Evolutionary conservation across 2,329 filamentous ascomycete species (phyloP).

Genomic region (Hypoxylon sp.): DNA sequence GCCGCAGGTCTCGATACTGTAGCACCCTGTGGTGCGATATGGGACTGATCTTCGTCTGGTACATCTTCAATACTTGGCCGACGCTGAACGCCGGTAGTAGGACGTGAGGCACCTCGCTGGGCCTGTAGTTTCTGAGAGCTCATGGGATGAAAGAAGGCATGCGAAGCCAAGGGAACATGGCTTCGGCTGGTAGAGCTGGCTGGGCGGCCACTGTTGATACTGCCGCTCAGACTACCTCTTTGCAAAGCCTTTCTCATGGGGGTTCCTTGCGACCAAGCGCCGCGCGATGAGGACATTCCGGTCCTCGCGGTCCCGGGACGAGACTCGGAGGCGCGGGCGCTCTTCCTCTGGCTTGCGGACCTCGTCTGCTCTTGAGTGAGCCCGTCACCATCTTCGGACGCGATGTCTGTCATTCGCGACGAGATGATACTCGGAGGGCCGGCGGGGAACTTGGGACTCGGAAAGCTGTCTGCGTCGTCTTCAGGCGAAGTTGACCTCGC

Average conservation of each 20-base stretch:
- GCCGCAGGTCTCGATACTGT: slow-evolving; percentile 59
- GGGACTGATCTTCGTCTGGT: slow-evolving; percentile 58
- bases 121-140: slow-evolving; percentile 95
- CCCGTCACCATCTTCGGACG: slow-evolving; percentile 67
- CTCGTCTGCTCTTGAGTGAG: slow-evolving; percentile 52
- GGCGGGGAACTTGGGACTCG: slow-evolving; percentile 58
- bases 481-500: slow-evolving; percentile 55
- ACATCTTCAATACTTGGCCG: slow-evolving; percentile 52
- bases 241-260: slow-evolving; percentile 67
- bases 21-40: slow-evolving; percentile 69
- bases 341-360: slow-evolving; percentile 49
- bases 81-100: slow-evolving; percentile 58
- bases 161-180: slow-evolving; percentile 89
- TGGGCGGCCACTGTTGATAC: slow-evolving; percentile 62
- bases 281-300: slow-evolving; percentile 63
- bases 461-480: slow-evolving; percentile 57
- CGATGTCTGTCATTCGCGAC: slow-evolving; percentile 77
- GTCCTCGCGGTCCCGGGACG: slow-evolving; percentile 69
- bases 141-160: slow-evolving; percentile 96
- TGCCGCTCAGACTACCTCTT: slow-evolving; percentile 59
- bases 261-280: slow-evolving; percentile 67
- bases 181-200: slow-evolving; percentile 81
- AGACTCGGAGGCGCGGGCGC: slow-evolving; percentile 61
- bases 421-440: slow-evolving; percentile 76
- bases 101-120: slow-evolving; percentile 75